Evolutionary conservation across 192 early-diverging fungal genomes (phyloP).

Genomic region (Backusella tarrabulga): DNA sequence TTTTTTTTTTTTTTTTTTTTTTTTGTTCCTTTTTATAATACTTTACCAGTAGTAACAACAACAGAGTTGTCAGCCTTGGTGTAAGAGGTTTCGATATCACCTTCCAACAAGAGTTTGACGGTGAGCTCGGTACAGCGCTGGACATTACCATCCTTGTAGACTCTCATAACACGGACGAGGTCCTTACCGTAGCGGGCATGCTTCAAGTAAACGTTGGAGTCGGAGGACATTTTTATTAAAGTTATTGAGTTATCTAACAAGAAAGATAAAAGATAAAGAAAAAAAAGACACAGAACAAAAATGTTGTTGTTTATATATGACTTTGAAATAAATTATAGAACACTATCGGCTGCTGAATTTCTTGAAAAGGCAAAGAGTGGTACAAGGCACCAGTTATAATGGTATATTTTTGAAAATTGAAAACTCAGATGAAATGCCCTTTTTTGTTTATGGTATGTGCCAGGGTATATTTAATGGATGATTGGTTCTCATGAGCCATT

Average conservation of each 20-base stretch:
- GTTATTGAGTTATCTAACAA: neutral
- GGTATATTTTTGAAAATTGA: neutral
- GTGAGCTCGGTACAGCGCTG: conserved; percentile 73
- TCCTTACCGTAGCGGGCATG: conserved; percentile 74
- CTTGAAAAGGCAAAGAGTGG: neutral
- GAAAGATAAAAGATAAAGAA: neutral
- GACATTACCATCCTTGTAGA: conserved; percentile 56
- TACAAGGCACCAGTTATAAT: neutral
- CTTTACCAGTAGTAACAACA: conserved; percentile 63
- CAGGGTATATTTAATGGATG: neutral
- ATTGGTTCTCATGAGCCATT: neutral
- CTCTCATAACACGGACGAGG: conserved; percentile 69
- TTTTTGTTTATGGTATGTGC: neutral
- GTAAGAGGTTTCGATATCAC: conserved; percentile 60
- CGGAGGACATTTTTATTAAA: conserved; percentile 10
- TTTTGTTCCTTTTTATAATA: neutral
- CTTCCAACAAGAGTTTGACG: conserved; percentile 57
- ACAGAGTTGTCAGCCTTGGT: conserved; percentile 77
- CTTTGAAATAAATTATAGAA: neutral
- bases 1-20: too few relatives aligned
- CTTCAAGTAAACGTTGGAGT: conserved; percentile 39
- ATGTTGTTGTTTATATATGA: neutral
- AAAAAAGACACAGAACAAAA: neutral
- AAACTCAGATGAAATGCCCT: neutral
- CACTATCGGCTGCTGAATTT: neutral